Evolutionary conservation across 1,139 yeast genomes (phyloP).

Genomic region (Citeromyces siamensis): DNA sequence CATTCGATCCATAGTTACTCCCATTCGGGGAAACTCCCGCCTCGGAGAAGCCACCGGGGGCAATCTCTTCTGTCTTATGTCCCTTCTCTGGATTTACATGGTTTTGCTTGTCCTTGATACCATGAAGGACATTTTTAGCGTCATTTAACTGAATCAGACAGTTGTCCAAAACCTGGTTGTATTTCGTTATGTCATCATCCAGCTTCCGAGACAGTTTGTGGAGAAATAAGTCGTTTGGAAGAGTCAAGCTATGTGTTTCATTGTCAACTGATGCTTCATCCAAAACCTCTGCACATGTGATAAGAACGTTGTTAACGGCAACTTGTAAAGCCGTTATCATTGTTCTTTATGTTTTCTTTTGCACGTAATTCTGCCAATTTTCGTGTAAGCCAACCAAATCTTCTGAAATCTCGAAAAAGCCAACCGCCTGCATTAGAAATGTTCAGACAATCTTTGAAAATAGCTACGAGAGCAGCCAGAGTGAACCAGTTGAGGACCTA

Average conservation of each 20-base stretch:
- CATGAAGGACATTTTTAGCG: constrained; percentile 20
- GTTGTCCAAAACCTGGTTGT: constrained; percentile 23
- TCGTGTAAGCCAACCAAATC: constrained; percentile 3
- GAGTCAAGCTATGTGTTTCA: constrained; percentile 16
- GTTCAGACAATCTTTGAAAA: constrained; percentile 62
- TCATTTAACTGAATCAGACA: constrained; percentile 21
- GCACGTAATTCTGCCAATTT: background rate
- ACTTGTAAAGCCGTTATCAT: constrained; percentile 16
- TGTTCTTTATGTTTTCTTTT: background rate
- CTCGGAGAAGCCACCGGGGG: constrained; percentile 3
- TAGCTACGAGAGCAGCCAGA: constrained; percentile 45
- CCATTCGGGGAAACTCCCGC: constrained; percentile 10
- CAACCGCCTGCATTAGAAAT: constrained; percentile 20
- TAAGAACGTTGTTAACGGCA: constrained; percentile 17
- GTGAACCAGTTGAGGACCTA: constrained; percentile 41
- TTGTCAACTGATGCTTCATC: constrained; percentile 18
- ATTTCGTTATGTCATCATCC: constrained; percentile 16
- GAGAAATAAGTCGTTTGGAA: constrained; percentile 18
- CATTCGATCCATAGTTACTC: constrained; percentile 10
- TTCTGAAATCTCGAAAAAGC: background rate
- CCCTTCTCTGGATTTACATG: constrained; percentile 14
- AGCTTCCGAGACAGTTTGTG: constrained; percentile 15
- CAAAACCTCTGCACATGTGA: constrained; percentile 9
- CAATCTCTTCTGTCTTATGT: constrained; percentile 9
- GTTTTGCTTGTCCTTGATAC: constrained; percentile 17